A percentile compares a stretch with the other conserved stretches of the same genome.
Conservation (phyloP, 106 monocot species). For the Phalaenopsis aphrodite region DNA sequence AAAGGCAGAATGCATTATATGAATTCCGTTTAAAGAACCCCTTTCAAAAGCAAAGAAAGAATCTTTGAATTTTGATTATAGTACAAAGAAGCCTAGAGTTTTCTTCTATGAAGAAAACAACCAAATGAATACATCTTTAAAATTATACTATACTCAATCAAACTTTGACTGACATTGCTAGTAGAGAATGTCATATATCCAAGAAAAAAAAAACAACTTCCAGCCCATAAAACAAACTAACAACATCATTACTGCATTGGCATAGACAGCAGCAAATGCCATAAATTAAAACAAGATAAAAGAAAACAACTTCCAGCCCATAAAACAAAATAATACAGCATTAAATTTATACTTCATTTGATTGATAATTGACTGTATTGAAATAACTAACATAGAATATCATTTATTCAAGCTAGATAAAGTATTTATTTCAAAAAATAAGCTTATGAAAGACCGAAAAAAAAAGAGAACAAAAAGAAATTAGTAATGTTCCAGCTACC, state of each 20-base stretch:
- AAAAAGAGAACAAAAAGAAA: background rate
- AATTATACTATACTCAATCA: no score
- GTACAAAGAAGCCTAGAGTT: background rate
- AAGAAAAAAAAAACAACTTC: background rate
- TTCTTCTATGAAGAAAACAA: constrained; percentile 3
- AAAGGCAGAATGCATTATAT: background rate
- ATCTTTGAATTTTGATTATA: background rate
- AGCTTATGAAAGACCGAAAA: background rate
- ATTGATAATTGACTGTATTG: background rate
- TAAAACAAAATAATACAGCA: background rate
- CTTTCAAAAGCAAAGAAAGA: background rate
- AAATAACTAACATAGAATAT: background rate
- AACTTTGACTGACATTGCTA: no score
- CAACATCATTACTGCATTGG: background rate
- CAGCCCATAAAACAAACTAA: background rate
- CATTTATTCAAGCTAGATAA: background rate
- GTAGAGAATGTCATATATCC: no score
- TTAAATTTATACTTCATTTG: background rate
- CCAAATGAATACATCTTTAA: no score
- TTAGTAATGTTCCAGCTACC: background rate
- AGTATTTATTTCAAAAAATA: background rate
- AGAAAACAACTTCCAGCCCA: background rate
- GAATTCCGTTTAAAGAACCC: background rate
- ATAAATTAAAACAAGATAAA: background rate
- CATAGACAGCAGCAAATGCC: background rate